Evolutionary conservation across 257 asterid genomes (phyloP).

Genomic region (Eustoma russellianum): DNA sequence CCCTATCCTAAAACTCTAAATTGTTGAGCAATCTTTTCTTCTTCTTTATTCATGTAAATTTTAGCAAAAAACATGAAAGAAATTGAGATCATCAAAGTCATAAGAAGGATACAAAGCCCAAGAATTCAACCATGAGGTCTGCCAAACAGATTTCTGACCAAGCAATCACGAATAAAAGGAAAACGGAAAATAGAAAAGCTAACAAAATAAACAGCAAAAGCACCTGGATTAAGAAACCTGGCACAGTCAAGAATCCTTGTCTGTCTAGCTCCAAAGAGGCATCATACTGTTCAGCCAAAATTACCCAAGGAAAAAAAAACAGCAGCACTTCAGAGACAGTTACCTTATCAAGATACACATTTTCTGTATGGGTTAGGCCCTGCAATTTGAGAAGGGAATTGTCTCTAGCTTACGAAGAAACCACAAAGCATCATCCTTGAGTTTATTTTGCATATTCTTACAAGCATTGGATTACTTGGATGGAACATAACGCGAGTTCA

Average conservation of each 20-base stretch:
- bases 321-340: slow-evolving; percentile 4
- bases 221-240: slow-evolving; percentile 56
- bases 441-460: too few species aligned
- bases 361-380: neutral
- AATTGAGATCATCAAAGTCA: too few species aligned
- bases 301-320: slow-evolving; percentile 5
- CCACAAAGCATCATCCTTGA: too few species aligned
- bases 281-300: slow-evolving; percentile 41
- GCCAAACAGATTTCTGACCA: too few species aligned
- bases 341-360: slow-evolving; percentile 6
- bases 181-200: too few species aligned
- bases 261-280: slow-evolving; percentile 78
- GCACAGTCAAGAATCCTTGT: slow-evolving; percentile 67
- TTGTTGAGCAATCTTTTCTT: neutral
- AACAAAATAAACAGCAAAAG: slow-evolving; percentile 1
- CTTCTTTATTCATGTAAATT: neutral
- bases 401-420: neutral
- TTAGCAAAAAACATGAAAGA: neutral
- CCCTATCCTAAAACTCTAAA: neutral
- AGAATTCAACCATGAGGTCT: too few species aligned
- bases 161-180: neutral
- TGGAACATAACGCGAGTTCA: neutral
- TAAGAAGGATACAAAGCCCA: too few species aligned
- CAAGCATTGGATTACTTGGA: too few species aligned
- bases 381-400: neutral